Evolutionary conservation across 768 basidiomycete species (phyloP).

Genomic region (Pisolithus sp.): DNA sequence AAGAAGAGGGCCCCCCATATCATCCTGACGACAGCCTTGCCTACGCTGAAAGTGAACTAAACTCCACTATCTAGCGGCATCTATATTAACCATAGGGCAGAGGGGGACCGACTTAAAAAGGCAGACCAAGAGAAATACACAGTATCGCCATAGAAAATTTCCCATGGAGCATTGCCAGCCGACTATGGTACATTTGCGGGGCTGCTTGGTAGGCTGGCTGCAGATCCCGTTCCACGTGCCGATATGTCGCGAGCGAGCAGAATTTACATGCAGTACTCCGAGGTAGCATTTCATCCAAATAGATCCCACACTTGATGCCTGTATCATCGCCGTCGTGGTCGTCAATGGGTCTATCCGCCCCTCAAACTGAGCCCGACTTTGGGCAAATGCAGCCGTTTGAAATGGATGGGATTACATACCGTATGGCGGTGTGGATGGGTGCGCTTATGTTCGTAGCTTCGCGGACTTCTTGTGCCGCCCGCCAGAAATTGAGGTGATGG

Average conservation of each 20-base stretch:
- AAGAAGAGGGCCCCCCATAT: conserved; percentile 67
- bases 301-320: neutral
- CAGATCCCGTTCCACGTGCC: conserved; percentile 20
- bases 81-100: conserved; percentile 29
- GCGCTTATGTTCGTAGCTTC: conserved; percentile 70
- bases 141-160: conserved; percentile 38
- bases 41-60: conserved; percentile 55
- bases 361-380: conserved; percentile 32
- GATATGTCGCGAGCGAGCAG: conserved; percentile 10
- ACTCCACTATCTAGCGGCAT: neutral
- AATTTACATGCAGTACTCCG: conserved; percentile 8
- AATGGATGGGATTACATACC: conserved; percentile 69
- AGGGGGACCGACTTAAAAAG: conserved; percentile 64
- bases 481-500: conserved; percentile 37
- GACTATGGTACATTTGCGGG: conserved; percentile 62
- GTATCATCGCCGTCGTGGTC: neutral
- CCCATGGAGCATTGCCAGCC: conserved; percentile 45
- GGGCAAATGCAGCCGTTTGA: conserved; percentile 41
- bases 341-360: neutral
- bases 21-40: conserved; percentile 74
- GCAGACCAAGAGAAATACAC: conserved; percentile 40
- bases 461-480: conserved; percentile 57
- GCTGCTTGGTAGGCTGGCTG: conserved; percentile 39
- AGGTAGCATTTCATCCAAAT: conserved; percentile 1
- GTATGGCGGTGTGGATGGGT: conserved; percentile 71